Conservation (phyloP, 2,329 filamentous ascomycete species). For the Trichoderma simmonsii region DNA sequence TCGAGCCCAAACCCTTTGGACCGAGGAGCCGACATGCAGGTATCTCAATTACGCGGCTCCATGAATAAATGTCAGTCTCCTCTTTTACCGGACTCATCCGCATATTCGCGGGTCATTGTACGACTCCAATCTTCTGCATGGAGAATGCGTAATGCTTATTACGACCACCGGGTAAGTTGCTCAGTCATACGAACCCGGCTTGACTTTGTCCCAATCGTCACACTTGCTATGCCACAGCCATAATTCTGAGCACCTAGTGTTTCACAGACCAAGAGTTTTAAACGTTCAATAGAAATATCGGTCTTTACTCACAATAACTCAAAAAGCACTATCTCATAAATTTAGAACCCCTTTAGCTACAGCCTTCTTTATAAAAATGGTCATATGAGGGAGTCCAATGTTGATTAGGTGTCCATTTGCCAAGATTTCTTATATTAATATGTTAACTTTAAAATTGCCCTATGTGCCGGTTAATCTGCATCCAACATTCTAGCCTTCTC, state of each 20-base stretch:
- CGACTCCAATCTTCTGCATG: neutral
- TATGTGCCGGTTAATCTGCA: neutral
- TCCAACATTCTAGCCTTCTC: neutral
- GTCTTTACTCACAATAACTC: neutral
- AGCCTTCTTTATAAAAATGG: fast-evolving
- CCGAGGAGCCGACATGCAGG: neutral
- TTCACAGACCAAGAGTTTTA: no score
- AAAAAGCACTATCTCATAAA: neutral
- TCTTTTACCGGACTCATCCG: neutral
- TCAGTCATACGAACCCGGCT: neutral
- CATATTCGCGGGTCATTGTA: neutral
- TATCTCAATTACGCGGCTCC: neutral
- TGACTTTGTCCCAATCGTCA: neutral
- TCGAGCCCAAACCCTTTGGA: neutral
- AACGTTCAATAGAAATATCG: no score
- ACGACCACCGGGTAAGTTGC: neutral
- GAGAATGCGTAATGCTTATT: neutral
- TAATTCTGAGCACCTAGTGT: fast-evolving
- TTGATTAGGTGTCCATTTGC: neutral
- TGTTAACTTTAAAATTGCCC: neutral
- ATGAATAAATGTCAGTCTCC: neutral
- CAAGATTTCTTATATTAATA: neutral
- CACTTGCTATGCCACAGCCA: neutral
- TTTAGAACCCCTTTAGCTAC: neutral
- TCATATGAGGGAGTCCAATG: neutral